Percentiles rank a stretch among this genome's conserved stretches.
phyloP scores from a whole-genome alignment of 2,329 filamentous ascomycete genomes.

The Trichoderma gracile region DNA sequence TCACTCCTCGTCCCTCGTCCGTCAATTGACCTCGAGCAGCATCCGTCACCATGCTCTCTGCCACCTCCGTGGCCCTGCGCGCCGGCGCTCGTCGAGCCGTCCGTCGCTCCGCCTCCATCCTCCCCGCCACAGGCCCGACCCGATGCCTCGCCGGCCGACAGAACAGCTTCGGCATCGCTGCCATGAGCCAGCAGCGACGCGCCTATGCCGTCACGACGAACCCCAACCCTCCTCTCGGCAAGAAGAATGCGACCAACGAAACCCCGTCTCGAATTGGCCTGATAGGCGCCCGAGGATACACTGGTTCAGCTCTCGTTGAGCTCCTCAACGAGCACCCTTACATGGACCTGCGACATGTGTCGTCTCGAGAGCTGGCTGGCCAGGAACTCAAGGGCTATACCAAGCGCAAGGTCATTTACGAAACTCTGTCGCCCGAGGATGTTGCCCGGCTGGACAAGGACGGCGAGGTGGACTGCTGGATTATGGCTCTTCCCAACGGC shows the following conservation, averaged over 20 bases:
- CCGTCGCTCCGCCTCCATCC: not conserved
- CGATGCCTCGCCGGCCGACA: not conserved
- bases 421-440: constrained; percentile 85
- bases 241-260: constrained; percentile 82
- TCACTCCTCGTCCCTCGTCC: not conserved
- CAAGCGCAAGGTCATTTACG: constrained; percentile 89
- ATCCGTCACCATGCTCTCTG: not conserved
- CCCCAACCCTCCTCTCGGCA: constrained; percentile 80
- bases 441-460: constrained; percentile 86
- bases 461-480: constrained; percentile 97
- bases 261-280: constrained; percentile 78
- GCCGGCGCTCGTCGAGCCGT: not conserved
- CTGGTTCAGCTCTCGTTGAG: constrained; percentile 84
- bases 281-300: constrained; percentile 92
- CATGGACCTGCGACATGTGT: constrained; percentile 89
- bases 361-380: constrained; percentile 86
- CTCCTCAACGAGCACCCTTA: constrained; percentile 85
- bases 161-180: too few relatives aligned
- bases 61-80: not conserved
- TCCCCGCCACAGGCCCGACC: not conserved
- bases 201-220: constrained; percentile 32
- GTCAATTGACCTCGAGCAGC: not conserved
- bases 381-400: constrained; percentile 85
- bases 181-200: too few relatives aligned
- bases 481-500: constrained; percentile 94